A percentile compares a stretch with the other conserved stretches of the same genome.
phyloP scores from a whole-genome alignment of 768 basidiomycete species.

The Tylopilus plumbeoviolaceoides region DNA sequence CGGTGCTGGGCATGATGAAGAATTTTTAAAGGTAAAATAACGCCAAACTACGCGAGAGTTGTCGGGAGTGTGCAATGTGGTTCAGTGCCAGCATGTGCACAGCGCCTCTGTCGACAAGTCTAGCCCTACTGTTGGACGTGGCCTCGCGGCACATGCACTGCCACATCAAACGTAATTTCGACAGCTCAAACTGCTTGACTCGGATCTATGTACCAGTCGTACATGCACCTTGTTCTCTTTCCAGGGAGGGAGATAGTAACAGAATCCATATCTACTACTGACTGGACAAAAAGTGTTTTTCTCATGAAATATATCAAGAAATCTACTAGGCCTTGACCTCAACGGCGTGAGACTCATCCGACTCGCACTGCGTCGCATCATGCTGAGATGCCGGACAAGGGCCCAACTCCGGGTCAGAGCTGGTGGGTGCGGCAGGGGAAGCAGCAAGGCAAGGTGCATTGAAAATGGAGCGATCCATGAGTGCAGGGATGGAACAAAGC shows the following conservation, averaged over 20 bases:
- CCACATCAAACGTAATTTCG: constrained; percentile 14
- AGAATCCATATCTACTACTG: neutral
- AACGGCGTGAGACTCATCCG: neutral
- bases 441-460: constrained; percentile 40
- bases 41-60: neutral
- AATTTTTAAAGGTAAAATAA: neutral
- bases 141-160: constrained; percentile 13
- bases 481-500: constrained; percentile 40
- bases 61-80: constrained; percentile 17
- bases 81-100: constrained; percentile 13
- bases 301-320: neutral
- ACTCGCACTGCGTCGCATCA: neutral
- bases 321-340: neutral
- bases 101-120: neutral
- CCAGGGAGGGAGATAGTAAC: too few relatives aligned
- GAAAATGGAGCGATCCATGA: constrained; percentile 47
- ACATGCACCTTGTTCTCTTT: too few relatives aligned
- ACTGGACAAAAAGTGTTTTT: neutral
- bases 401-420: constrained; percentile 10
- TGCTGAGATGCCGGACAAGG: neutral
- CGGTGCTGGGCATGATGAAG: constrained; percentile 38
- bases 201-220: too few relatives aligned
- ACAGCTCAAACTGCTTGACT: too few relatives aligned
- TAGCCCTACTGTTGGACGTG: constrained; percentile 6
- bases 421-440: neutral